Conservation (phyloP, 2,329 filamentous ascomycete species). For the Pyricularia grisea region DNA sequence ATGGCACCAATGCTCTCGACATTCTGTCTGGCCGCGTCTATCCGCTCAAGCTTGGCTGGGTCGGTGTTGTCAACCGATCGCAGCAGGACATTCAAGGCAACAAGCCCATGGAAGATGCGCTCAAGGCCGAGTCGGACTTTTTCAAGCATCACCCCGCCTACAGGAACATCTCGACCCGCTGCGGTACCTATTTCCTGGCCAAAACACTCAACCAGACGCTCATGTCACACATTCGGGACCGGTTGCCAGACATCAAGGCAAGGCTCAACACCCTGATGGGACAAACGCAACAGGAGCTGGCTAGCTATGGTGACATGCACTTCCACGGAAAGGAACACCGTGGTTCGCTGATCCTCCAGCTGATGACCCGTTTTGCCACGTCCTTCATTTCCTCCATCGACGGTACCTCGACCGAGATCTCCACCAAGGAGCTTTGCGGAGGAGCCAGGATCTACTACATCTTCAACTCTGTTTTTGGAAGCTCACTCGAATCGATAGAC, state of each 20-base stretch:
- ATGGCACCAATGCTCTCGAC: constrained; percentile 95
- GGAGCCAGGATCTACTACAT: constrained; percentile 97
- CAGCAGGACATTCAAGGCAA: constrained; percentile 96
- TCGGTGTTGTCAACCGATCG: constrained; percentile 94
- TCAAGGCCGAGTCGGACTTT: constrained; percentile 85
- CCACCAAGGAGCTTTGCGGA: constrained; percentile 93
- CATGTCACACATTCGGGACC: constrained; percentile 93
- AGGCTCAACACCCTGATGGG: constrained; percentile 97
- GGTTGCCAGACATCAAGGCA: constrained; percentile 95
- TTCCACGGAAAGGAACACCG: constrained; percentile 96
- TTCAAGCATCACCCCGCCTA: constrained; percentile 97
- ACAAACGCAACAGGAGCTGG: constrained; percentile 97
- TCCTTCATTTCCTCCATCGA: constrained; percentile 98
- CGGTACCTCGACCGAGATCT: constrained; percentile 96
- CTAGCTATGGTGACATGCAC: constrained; percentile 94
- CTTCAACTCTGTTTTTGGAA: constrained; percentile 97
- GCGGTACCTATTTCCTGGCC: constrained; percentile 87
- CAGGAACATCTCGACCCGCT: constrained; percentile 86
- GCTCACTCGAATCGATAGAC: constrained; percentile 90
- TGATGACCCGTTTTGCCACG: constrained; percentile 96
- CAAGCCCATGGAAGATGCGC: constrained; percentile 87
- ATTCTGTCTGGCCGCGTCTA: constrained; percentile 97
- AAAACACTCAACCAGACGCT: constrained; percentile 92
- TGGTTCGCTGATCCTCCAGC: constrained; percentile 86
- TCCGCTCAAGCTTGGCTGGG: constrained; percentile 92